Evolutionary conservation across 768 basidiomycete species (phyloP), one percentile per base, ranked within the genome.

Genomic region (Phaeotremella fagi): DNA sequence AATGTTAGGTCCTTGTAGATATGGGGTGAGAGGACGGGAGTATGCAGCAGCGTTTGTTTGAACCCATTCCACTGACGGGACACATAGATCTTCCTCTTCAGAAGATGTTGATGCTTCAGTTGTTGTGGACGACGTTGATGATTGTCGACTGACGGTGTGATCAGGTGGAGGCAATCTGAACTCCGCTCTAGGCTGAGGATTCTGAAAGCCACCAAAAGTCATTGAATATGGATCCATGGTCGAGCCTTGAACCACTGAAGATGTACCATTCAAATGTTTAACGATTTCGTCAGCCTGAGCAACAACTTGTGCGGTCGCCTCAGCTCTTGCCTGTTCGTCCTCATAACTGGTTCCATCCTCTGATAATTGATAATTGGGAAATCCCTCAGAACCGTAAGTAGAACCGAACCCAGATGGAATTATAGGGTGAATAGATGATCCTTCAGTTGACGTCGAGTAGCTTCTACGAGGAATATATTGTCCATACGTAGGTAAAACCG

Each of bases 61-160:
- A 22, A 70, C 68, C 68, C 68, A 70, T 48, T 70, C 65, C 3
- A 70, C 59, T 11, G 61, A 50, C 3, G 68, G 68, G 24, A 70
- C 55, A 43, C 68, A 70, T 16, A 66, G 54, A 55, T 70, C 68
- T 7, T 54, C 56, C 49, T 70, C 68, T 36, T 70, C 68, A 14
- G 56, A 58, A 1, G 65, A 67, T 5, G 52, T 56, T 15, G 68
- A 63, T n/a, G 52, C 57, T 25, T 67, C 68, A 27, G 64, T 70
- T 2, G 59, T 62, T 3, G 55, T 59, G 20, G 53, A 56, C 7
- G 57, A 58, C 0, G 60, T 65, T 3, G 68, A 70, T 16, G 57
- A 60, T 48, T 70, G 68, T n/a, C 68, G 60, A 26, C 44, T 27
- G 4, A 62, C 57, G 33, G 45, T 35, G 24, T 35, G 55, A 23